phyloP scores from a whole-genome alignment of 1,284 basidiomycete species.

The Fomitopsis palustris region DNA sequence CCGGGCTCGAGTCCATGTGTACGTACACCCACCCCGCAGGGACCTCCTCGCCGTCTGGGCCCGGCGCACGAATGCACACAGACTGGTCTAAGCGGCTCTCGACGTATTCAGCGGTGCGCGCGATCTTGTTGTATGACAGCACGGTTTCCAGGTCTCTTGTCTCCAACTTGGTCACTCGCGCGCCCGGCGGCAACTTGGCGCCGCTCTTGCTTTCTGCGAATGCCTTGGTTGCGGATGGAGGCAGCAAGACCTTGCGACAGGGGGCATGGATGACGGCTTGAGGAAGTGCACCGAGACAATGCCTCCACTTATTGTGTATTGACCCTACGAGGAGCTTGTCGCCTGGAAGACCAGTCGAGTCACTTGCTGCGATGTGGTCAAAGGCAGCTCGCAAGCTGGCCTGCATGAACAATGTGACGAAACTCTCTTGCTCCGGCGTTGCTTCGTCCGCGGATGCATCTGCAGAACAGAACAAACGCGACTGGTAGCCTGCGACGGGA shows the following conservation, averaged over 20 bases:
- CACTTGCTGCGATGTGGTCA: neutral
- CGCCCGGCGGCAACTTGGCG: neutral
- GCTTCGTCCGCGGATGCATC: neutral
- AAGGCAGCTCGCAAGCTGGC: neutral
- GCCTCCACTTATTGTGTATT: neutral
- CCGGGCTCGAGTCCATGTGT: neutral
- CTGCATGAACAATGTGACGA: neutral
- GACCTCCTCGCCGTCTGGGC: neutral
- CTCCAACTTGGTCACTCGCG: neutral
- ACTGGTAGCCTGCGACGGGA: neutral
- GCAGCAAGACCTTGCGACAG: neutral
- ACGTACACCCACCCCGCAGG: neutral
- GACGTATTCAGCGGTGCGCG: neutral
- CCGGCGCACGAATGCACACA: neutral
- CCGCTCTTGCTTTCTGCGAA: neutral
- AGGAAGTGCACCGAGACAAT: neutral
- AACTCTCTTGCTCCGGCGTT: neutral
- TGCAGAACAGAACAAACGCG: neutral
- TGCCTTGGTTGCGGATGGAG: neutral
- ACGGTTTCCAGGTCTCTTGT: neutral
- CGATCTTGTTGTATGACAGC: neutral
- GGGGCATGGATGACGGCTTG: neutral
- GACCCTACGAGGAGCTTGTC: neutral
- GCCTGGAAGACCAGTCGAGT: neutral
- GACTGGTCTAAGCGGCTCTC: neutral